Evolutionary conservation across 495 filamentous ascomycete genomes (phyloP).

Genomic region (Penicillium arizonense): DNA sequence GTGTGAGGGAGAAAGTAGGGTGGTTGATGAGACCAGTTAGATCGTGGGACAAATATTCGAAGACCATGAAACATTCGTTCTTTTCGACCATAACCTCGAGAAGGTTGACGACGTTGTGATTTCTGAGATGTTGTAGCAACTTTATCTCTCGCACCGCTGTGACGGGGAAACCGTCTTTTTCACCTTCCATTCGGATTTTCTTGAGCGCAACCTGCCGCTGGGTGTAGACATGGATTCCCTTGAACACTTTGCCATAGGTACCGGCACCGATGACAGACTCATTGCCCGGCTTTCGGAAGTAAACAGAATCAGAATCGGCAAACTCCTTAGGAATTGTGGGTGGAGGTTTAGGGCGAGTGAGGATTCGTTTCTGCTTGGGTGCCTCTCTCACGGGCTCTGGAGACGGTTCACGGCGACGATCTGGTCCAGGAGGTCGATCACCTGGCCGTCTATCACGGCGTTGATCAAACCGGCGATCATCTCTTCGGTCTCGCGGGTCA

Average conservation of each 20-base stretch:
- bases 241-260: conserved; percentile 97
- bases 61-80: conserved; percentile 99
- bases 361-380: conserved; percentile 64
- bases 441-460: conserved; percentile 42
- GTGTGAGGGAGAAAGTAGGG: conserved; percentile 83
- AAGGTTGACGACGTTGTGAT: conserved; percentile 79
- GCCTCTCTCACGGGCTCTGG: conserved; percentile 20
- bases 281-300: conserved; percentile 88
- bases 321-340: conserved; percentile 70
- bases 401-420: conserved; percentile 40
- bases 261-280: conserved; percentile 92
- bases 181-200: conserved; percentile 92
- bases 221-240: conserved; percentile 94
- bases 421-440: conserved; percentile 31
- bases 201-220: conserved; percentile 89
- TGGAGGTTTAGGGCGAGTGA: conserved; percentile 68
- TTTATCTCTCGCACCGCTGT: conserved; percentile 97
- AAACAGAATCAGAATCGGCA: conserved; percentile 78
- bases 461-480: conserved; percentile 35
- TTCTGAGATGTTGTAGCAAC: conserved; percentile 88
- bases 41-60: conserved; percentile 97
- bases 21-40: conserved; percentile 87
- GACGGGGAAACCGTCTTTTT: conserved; percentile 95
- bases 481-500: conserved; percentile 29
- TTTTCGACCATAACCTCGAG: conserved; percentile 96